Conservation (phyloP, 768 basidiomycete species). For the Dictyophora rubrovolvata region DNA sequence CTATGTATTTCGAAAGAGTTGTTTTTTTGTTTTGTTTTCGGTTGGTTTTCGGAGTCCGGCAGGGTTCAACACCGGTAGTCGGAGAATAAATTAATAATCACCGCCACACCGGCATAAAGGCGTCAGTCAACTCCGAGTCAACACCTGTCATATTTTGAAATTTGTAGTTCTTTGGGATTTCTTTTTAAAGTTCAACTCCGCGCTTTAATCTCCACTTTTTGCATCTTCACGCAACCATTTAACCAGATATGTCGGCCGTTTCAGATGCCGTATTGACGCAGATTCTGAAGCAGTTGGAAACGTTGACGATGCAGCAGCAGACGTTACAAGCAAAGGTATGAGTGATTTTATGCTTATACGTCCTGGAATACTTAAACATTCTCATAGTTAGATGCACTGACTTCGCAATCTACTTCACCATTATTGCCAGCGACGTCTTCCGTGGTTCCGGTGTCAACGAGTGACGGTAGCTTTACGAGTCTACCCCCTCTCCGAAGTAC, state of each 20-base stretch:
- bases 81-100: no score
- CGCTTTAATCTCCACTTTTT: background rate
- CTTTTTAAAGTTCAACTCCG: background rate
- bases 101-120: no score
- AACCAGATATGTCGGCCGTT: background rate
- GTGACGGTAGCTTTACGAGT: slow-evolving; percentile 11
- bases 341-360: background rate
- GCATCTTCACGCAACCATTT: background rate
- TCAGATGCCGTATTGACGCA: slow-evolving; percentile 54
- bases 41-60: no score
- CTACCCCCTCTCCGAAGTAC: slow-evolving; percentile 4
- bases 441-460: slow-evolving; percentile 20
- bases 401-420: slow-evolving; percentile 17
- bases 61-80: no score
- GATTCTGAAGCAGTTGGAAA: slow-evolving; percentile 62
- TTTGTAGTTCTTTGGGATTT: no score
- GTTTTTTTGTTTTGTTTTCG: no score
- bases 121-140: no score
- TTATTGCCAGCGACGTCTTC: slow-evolving; percentile 25
- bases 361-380: background rate
- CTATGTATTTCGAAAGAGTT: background rate
- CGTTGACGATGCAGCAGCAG: slow-evolving; percentile 66
- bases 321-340: slow-evolving; percentile 70
- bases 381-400: slow-evolving; percentile 43
- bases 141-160: no score